phyloP scores from a whole-genome alignment of 768 basidiomycete genomes.

The Neoboletus subvelutipes region DNA sequence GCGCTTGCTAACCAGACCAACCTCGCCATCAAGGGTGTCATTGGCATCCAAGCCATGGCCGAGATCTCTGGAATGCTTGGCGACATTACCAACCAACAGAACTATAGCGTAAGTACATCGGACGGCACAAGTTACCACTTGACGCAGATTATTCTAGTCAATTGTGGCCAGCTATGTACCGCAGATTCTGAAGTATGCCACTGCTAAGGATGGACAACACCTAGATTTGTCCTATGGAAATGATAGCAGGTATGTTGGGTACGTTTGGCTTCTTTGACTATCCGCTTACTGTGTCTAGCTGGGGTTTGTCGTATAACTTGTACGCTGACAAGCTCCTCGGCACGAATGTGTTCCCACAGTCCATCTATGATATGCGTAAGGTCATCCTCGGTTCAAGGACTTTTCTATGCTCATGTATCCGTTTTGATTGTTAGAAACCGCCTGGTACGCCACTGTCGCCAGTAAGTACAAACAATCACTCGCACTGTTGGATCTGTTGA shows the following conservation, averaged over 20 bases:
- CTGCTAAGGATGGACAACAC: slow-evolving; percentile 49
- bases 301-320: slow-evolving; percentile 64
- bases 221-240: slow-evolving; percentile 59
- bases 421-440: slow-evolving; percentile 9
- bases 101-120: slow-evolving; percentile 39
- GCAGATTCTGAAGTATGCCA: slow-evolving; percentile 53
- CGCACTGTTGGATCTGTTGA: neutral
- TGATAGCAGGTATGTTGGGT: slow-evolving; percentile 38
- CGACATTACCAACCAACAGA: slow-evolving; percentile 34
- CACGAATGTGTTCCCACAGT: slow-evolving; percentile 45
- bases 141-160: slow-evolving; percentile 33
- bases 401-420: neutral
- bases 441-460: slow-evolving; percentile 16
- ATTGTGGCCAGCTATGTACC: slow-evolving; percentile 53
- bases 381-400: neutral
- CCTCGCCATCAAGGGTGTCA: slow-evolving; percentile 68
- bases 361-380: slow-evolving; percentile 23
- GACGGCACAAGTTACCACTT: neutral
- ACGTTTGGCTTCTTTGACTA: neutral
- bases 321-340: slow-evolving; percentile 59
- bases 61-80: slow-evolving; percentile 49
- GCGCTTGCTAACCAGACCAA: slow-evolving; percentile 62
- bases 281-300: slow-evolving; percentile 32
- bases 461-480: slow-evolving; percentile 7
- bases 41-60: slow-evolving; percentile 65